phyloP scores from a whole-genome alignment of 164 flowering plant species.

The Cinnamomum micranthum region DNA sequence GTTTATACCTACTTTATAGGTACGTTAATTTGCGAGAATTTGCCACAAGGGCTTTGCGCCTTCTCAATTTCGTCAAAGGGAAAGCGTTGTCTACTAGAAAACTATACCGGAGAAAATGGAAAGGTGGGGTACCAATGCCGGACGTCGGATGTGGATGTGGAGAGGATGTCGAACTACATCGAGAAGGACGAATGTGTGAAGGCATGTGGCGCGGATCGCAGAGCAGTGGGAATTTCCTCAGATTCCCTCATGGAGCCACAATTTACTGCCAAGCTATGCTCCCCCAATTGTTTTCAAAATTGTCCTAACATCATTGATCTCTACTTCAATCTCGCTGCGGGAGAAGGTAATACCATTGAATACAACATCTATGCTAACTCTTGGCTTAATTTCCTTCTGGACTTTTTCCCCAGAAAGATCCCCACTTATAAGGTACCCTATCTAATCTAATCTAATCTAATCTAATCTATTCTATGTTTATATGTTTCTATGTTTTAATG shows the following conservation, averaged over 20 bases:
- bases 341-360: conserved; percentile 47
- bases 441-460: no score
- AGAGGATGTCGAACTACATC: conserved; percentile 42
- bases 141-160: conserved; percentile 63
- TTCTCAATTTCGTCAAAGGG: conserved; percentile 62
- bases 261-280: conserved; percentile 61
- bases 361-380: no score
- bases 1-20: conserved; percentile 18
- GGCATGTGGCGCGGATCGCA: conserved; percentile 69
- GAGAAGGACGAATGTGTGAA: conserved; percentile 61
- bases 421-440: no score
- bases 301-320: conserved; percentile 82
- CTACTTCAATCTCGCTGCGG: conserved; percentile 76
- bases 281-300: conserved; percentile 47
- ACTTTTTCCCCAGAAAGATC: no score
- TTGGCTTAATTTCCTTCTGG: no score
- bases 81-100: conserved; percentile 70
- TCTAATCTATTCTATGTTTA: no score
- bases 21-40: conserved; percentile 58
- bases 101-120: conserved; percentile 26
- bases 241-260: conserved; percentile 63
- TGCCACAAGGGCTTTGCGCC: conserved; percentile 48
- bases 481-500: no score
- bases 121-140: conserved; percentile 47
- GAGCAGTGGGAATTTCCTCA: conserved; percentile 63